phyloP scores from a whole-genome alignment of 345 rosid species.

The Triadica sebifera region DNA sequence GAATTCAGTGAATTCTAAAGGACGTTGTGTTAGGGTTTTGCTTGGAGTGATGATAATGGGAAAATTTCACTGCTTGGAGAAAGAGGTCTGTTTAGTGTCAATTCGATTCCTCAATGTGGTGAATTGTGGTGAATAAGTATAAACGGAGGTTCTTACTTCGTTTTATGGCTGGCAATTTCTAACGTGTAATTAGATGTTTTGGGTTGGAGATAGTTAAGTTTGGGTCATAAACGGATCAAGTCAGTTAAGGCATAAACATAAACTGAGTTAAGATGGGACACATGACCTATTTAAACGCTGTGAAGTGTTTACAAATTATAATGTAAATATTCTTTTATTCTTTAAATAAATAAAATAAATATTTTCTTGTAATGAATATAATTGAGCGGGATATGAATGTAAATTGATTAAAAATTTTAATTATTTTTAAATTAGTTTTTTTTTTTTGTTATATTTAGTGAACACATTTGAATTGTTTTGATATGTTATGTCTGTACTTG shows the following conservation, averaged over 20 bases:
- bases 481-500: too few relatives aligned
- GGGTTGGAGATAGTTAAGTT: background rate
- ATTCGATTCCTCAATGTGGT: conserved; percentile 13
- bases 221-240: background rate
- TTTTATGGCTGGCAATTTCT: background rate
- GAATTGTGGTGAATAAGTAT: conserved; percentile 6
- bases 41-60: background rate
- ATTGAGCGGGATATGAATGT: background rate
- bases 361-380: background rate
- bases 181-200: background rate
- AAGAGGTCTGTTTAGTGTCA: too few relatives aligned
- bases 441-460: too few relatives aligned
- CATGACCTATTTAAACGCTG: background rate
- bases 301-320: too few relatives aligned
- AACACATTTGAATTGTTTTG: too few relatives aligned
- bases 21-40: background rate
- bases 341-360: too few relatives aligned
- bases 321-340: too few relatives aligned
- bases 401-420: too few relatives aligned
- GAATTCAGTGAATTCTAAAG: background rate
- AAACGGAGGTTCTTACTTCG: background rate
- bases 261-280: background rate
- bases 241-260: background rate
- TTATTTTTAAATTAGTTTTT: too few relatives aligned
- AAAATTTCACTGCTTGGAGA: background rate